Base-by-base conservation (phyloP, 75 land plant species). In the Sequoia sempervirens region DNA sequence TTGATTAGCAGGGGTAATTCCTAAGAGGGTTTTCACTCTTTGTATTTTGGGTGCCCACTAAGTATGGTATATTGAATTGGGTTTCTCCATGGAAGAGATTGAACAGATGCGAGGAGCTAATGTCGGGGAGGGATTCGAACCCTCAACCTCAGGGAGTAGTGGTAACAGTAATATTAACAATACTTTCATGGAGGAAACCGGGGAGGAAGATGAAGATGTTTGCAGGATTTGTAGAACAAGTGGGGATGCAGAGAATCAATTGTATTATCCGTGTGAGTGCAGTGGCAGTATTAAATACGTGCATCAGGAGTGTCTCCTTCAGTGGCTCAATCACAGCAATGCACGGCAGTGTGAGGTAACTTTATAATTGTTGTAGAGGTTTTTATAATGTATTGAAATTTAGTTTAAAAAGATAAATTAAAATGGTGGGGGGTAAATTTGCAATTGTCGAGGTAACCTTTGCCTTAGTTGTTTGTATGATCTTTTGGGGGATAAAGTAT, bases 301-400 rank as follows among this genome's bases (percentile, higher is more conserved):
- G 1, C 99, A 97, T 78, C 99, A 97, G 86, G 99, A 97, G 43
- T 97, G 99, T 84, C 94, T 97, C 52, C 92, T 97, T 79, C 99
- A 97, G 87, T 97, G 99, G 99, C 99, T 97, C 80, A 97, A 89
- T 85, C 99, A 97, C 86, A 95, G 98, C 89, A 97, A 97, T 88
- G 95, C 97, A 52, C 91, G 95, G 47, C 95, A 95, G 75, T 97
- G 99, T 87, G 99, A 97, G 99, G 99, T 96, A 32, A 20, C 26
- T n/a, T 40, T 43, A 11, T 45, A 18, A 18, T 74, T 74, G 14
- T 18, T 18, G 23, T 37, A 8, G 38, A 6, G 36, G 6, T 38
- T 18, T 75, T 20, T 40, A 38, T 17, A 5, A 74, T 75, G 10
- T 40, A 3, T 38, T 75, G 78, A 40, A 4, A 18, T 17, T 1